Conservation (phyloP, 768 basidiomycete genomes). For the Leccinum imitatum region DNA sequence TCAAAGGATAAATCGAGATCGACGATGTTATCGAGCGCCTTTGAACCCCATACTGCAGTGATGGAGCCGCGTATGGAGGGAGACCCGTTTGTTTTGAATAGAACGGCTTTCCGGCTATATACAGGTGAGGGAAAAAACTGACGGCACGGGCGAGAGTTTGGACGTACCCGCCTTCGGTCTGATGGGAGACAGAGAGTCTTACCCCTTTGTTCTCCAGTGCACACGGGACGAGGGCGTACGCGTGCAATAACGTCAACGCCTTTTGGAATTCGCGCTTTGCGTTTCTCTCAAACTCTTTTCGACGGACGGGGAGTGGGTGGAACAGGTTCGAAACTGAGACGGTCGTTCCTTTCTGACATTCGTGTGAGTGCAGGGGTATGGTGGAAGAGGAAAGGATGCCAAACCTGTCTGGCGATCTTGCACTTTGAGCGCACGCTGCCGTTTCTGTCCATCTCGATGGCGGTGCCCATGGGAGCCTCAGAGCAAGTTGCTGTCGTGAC, state of each 20-base stretch:
- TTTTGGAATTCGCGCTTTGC: conserved; percentile 88
- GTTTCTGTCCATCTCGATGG: conserved; percentile 67
- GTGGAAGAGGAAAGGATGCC: conserved; percentile 13
- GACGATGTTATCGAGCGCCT: conserved; percentile 69
- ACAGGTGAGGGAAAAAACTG: conserved; percentile 3
- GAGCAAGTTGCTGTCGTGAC: conserved; percentile 72
- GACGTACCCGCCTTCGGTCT: conserved; percentile 65
- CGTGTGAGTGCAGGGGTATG: not conserved
- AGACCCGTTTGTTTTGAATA: conserved; percentile 72
- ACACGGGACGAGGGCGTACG: conserved; percentile 89
- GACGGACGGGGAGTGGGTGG: conserved; percentile 79
- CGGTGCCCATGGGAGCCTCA: conserved; percentile 75
- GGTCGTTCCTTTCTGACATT: conserved; percentile 83
- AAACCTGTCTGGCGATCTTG: conserved; percentile 77
- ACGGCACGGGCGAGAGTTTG: not conserved
- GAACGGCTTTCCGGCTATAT: conserved; percentile 58
- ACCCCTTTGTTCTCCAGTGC: conserved; percentile 56
- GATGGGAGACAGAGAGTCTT: conserved; percentile 72
- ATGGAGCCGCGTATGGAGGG: conserved; percentile 62
- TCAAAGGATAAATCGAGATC: conserved; percentile 70
- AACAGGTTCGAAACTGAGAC: conserved; percentile 73
- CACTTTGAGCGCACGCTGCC: conserved; percentile 59
- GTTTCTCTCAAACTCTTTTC: conserved; percentile 89
- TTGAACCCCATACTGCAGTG: conserved; percentile 81
- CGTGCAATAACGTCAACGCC: conserved; percentile 75